Percentiles rank a stretch among this genome's conserved stretches.
Evolutionary conservation across 257 asterid species (phyloP).

Genomic region (Henckelia pumila): DNA sequence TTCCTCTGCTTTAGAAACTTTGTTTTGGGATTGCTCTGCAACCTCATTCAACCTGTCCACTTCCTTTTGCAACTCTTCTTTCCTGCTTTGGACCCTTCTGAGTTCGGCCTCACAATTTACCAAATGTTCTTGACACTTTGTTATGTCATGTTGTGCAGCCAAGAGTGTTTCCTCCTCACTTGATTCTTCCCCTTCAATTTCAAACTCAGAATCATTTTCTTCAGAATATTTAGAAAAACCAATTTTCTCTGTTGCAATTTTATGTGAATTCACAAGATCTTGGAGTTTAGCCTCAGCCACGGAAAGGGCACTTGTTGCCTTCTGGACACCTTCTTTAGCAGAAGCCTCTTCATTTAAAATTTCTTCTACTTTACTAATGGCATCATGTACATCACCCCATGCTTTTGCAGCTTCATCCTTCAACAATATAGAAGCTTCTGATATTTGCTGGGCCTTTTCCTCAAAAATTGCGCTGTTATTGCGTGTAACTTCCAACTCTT

Average conservation of each 20-base stretch:
- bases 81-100: slow-evolving; percentile 60
- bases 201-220: slow-evolving; percentile 28
- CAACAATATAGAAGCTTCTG: slow-evolving; percentile 87
- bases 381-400: slow-evolving; percentile 52
- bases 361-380: slow-evolving; percentile 56
- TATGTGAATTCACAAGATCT: slow-evolving; percentile 48
- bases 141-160: slow-evolving; percentile 58
- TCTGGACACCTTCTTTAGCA: slow-evolving; percentile 71
- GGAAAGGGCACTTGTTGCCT: slow-evolving; percentile 68
- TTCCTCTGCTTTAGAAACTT: slow-evolving; percentile 75
- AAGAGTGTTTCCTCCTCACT: slow-evolving; percentile 49
- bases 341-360: slow-evolving; percentile 62
- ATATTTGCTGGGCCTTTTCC: slow-evolving; percentile 85
- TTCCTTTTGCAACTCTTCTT: slow-evolving; percentile 88
- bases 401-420: slow-evolving; percentile 81
- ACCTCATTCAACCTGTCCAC: slow-evolving; percentile 65
- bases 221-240: slow-evolving; percentile 25
- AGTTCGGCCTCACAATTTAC: slow-evolving; percentile 68
- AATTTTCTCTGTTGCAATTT: slow-evolving; percentile 37
- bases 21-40: slow-evolving; percentile 63
- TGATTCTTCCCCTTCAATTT: slow-evolving; percentile 39
- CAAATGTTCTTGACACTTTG: slow-evolving; percentile 54
- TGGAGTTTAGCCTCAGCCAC: slow-evolving; percentile 81
- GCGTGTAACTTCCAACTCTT: slow-evolving; percentile 72
- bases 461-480: slow-evolving; percentile 72